Evolutionary conservation across 2,329 filamentous ascomycete species (phyloP).

Genomic region (Arthrinium phaeospermum): DNA sequence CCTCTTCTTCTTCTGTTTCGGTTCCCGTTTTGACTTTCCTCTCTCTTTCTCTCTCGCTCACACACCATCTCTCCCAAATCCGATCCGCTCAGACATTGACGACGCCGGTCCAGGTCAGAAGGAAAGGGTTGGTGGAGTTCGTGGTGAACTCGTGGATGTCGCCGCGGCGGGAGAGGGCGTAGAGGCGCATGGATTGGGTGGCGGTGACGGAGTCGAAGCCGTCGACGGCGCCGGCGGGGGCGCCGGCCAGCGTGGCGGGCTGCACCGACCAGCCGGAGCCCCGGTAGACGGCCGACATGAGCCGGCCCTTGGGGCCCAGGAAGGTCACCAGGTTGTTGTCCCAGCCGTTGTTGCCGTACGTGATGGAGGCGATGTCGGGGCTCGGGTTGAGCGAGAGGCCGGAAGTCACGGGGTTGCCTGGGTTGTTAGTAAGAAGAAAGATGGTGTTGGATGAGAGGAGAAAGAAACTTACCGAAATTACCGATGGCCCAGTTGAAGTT

Average conservation of each 20-base stretch:
- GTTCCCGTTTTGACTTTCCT: not conserved
- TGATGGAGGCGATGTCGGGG: conserved; percentile 25
- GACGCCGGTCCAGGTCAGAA: conserved; percentile 21
- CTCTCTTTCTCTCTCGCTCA: not conserved
- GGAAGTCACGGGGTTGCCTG: conserved; percentile 21
- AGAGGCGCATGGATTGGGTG: conserved; percentile 25
- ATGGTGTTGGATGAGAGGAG: no score
- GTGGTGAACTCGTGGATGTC: conserved; percentile 26
- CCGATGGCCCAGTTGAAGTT: conserved; percentile 19
- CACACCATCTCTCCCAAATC: no score
- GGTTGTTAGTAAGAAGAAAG: not conserved
- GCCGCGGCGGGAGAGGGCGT: conserved; percentile 18
- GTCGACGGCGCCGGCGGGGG: not conserved
- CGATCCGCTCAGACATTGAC: not conserved
- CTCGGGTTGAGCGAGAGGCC: conserved; percentile 23
- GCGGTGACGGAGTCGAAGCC: conserved; percentile 23
- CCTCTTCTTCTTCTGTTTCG: not conserved
- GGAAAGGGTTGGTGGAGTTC: conserved; percentile 21
- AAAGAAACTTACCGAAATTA: conserved; percentile 22
- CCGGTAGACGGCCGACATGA: conserved; percentile 22
- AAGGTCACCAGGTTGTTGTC: conserved; percentile 25
- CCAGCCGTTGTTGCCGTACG: conserved; percentile 25
- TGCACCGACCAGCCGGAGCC: conserved; percentile 23
- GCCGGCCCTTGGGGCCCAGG: conserved; percentile 22
- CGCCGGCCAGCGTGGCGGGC: conserved; percentile 18